Conservation (phyloP, 257 asterid species). For the Solanum pimpinellifolium region DNA sequence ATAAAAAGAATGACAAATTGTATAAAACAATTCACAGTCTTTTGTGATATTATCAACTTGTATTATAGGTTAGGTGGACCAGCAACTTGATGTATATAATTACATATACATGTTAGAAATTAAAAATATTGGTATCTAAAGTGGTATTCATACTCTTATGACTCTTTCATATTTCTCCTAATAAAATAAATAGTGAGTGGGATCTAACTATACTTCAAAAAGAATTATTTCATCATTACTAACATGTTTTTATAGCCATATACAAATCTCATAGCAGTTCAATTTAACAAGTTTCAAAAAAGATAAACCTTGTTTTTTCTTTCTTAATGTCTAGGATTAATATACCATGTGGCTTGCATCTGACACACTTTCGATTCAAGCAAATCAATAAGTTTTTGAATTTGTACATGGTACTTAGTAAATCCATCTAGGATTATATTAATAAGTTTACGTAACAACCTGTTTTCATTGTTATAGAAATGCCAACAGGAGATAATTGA, state of each 20-base stretch:
- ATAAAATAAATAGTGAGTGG: neutral
- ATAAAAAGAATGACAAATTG: neutral
- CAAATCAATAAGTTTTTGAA: too few relatives aligned
- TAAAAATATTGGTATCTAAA: neutral
- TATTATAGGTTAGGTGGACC: neutral
- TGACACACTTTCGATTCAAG: too few relatives aligned
- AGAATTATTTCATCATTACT: fast-evolving
- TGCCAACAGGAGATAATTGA: too few relatives aligned
- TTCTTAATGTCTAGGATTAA: too few relatives aligned
- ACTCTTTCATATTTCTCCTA: neutral
- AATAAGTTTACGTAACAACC: too few relatives aligned
- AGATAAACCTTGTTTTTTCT: too few relatives aligned
- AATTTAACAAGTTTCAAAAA: too few relatives aligned
- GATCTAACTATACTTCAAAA: too few relatives aligned
- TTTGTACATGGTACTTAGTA: too few relatives aligned
- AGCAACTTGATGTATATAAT: neutral
- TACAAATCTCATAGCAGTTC: neutral
- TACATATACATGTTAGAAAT: neutral
- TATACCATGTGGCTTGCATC: too few relatives aligned
- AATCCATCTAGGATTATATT: too few relatives aligned
- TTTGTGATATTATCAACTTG: neutral
- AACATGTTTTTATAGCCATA: neutral
- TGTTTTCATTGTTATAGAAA: too few relatives aligned
- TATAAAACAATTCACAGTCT: neutral
- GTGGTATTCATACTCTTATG: neutral